These are phyloP conservation scores for Alternaria ethzedia DNA, from an alignment of 2,329 filamentous ascomycete genomes.

Conservation along the genomic window DNA sequence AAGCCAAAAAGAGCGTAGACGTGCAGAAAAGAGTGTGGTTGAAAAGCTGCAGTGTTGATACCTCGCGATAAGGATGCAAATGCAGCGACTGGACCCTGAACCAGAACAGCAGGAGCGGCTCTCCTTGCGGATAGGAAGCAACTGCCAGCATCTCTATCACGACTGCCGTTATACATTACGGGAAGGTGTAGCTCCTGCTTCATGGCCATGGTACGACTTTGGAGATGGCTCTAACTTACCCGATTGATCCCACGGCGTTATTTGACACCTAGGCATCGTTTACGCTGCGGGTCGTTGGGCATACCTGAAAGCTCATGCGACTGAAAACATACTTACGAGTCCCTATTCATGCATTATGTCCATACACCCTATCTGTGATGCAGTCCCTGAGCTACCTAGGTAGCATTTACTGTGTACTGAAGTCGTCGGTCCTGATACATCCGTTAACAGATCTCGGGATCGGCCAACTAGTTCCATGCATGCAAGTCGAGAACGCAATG, in stretches of 20 bases:
- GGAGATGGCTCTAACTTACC: not conserved
- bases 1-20: not conserved
- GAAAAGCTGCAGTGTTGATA: not conserved
- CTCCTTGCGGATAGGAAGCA: not conserved
- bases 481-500: not conserved
- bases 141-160: not conserved
- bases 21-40: not conserved
- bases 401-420: not conserved
- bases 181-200: not conserved
- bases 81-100: slow-evolving; percentile 1
- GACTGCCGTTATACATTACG: not conserved
- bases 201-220: not conserved
- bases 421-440: not conserved
- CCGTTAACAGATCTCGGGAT: not conserved
- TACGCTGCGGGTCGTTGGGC: not conserved
- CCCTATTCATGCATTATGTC: not conserved
- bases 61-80: not conserved
- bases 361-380: not conserved
- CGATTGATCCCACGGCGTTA: not conserved
- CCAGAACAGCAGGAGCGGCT: not conserved
- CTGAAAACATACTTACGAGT: not conserved
- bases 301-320: not conserved
- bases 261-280: not conserved
- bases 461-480: not conserved
- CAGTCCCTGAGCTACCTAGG: not conserved